Percentiles rank a stretch among this genome's conserved stretches.
phyloP scores from a whole-genome alignment of 129 eudicot genomes.

The Sambucus nigra region DNA sequence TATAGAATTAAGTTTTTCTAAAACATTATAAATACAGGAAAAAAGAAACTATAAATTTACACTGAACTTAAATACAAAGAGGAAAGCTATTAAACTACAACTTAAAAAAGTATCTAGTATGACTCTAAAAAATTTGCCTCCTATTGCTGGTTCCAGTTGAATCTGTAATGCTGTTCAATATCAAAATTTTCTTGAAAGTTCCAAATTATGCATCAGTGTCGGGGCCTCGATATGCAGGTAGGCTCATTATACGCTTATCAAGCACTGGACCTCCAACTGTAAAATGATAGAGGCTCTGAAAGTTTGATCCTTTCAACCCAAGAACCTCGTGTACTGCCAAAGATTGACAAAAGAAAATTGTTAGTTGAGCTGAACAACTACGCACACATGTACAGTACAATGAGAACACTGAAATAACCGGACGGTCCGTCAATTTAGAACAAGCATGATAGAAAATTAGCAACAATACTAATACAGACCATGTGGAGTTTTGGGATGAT shows the following conservation, averaged over 20 bases:
- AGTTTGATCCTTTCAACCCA: slow-evolving; percentile 66
- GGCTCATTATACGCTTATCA: slow-evolving; percentile 88
- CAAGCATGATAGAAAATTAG: too few relatives aligned
- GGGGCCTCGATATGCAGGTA: slow-evolving; percentile 96
- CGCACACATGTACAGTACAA: background rate
- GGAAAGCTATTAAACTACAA: background rate
- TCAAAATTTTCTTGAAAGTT: background rate
- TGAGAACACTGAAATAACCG: background rate
- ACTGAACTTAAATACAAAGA: background rate
- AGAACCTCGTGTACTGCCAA: slow-evolving; percentile 79
- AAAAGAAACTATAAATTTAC: background rate
- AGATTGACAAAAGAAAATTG: background rate
- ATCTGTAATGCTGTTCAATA: background rate
- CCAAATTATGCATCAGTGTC: slow-evolving; percentile 27
- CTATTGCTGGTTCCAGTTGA: too few relatives aligned
- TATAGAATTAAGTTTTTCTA: too few relatives aligned
- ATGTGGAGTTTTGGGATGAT: too few relatives aligned
- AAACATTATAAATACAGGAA: background rate
- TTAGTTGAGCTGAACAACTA: background rate
- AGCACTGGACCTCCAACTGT: slow-evolving; percentile 76
- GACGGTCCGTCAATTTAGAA: too few relatives aligned
- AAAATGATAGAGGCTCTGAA: slow-evolving; percentile 87
- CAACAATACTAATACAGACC: too few relatives aligned
- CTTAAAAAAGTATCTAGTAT: background rate
- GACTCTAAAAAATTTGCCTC: background rate